Percentiles rank a stretch among this genome's conserved stretches.
Conservation (phyloP, 139 green algal genomes). For the Chlorella sp. region DNA sequence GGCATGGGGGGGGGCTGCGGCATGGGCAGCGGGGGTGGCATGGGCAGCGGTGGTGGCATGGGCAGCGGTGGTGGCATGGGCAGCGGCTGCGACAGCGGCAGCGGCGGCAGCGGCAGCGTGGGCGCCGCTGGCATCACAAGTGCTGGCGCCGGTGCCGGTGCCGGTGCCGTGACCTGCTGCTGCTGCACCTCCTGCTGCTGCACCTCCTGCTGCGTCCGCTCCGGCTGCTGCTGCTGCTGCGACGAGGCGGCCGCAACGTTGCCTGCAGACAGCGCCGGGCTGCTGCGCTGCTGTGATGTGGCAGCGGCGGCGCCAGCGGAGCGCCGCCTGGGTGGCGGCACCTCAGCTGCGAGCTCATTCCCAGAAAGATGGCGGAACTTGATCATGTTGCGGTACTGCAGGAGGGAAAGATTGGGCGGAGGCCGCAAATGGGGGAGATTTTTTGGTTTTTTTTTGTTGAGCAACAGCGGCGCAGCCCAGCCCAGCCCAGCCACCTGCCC, state of each 20-base stretch:
- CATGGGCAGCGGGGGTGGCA: no score
- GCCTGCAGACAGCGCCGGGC: background rate
- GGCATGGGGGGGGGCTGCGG: background rate
- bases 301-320: background rate
- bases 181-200: no score
- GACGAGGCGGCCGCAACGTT: background rate
- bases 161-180: no score
- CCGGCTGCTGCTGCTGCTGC: background rate
- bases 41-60: no score
- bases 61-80: no score
- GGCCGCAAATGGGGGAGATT: background rate
- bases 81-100: no score
- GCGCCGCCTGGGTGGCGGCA: background rate
- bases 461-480: no score
- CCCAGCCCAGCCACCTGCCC: background rate
- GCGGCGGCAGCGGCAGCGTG: background rate
- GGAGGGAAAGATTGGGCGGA: background rate
- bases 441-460: no score
- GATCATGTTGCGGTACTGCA: conserved; percentile 73
- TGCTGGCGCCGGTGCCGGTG: no score
- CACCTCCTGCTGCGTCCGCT: background rate
- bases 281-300: background rate
- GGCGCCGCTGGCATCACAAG: background rate
- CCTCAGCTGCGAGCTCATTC: conserved; percentile 8
- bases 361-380: conserved; percentile 67